Base-by-base conservation (phyloP, 176 grass and related monocot species). In the Phoenix dactylifera region DNA sequence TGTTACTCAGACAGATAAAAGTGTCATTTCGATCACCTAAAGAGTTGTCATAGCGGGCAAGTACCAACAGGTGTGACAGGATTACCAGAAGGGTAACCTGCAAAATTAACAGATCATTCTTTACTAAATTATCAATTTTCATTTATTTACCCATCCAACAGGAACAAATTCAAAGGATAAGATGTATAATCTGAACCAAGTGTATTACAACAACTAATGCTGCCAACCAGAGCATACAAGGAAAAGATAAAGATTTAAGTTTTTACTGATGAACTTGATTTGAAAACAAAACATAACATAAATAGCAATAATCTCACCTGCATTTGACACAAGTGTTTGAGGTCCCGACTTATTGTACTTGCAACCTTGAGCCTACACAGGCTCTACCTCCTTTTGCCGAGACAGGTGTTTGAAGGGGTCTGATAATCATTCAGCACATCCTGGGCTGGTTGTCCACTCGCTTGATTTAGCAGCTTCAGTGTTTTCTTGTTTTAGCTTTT, bases 1-100 rank as follows among this genome's bases (percentile, higher is more conserved):
- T 28, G 26, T 28, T 28, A 4, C 26, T 28, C 1, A 28, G 5
- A 28, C 5, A 4, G 26, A 28, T 28, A 28, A 28, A 28, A 28
- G 50, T 1, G 51, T 60, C 50, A 35, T 24, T 57, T 61, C 64
- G 59, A 80, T 77, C 29, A 89, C 89, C 85, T 68, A 95, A 65
- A 44, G 89, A 95, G 64, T 75, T 95, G 59, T 89, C 89, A 63
- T 88, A 88, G 22, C 84, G 89, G n/a, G 62, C 81, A 88, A 10
- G 77, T 74, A 72, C 68, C 76, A 62, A 74, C 72, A 74, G 82
- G 75, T 28, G 76, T 87, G 52, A 71, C 58, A 3, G 81, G 67
- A 80, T 85, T 85, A 57, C 71, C 62, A 30, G 64, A 52, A 7
- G 77, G 78, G 57, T 85, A 95, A 69, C 76, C 89, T 95, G 73